Percentiles rank a stretch among this genome's conserved stretches.
These are phyloP conservation scores for Colletotrichum sp. DNA, from an alignment of 2,329 filamentous ascomycete genomes.

Conservation along the genomic window DNA sequence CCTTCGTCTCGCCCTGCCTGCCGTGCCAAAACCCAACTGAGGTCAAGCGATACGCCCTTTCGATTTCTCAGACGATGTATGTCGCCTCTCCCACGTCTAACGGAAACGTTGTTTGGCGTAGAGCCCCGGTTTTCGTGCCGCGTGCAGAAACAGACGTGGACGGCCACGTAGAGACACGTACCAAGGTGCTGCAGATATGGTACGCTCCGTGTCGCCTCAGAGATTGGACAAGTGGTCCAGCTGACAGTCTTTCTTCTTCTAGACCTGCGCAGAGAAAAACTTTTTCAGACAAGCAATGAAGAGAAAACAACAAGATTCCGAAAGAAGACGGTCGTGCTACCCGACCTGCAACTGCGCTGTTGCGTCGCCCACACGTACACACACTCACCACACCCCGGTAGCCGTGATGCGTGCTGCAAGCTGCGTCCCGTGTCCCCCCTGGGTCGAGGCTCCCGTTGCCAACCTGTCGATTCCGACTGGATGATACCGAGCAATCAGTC, in stretches of 20 bases:
- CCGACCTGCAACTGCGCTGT: not conserved
- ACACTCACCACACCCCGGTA: not conserved
- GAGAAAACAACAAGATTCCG: not conserved
- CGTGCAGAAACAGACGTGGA: not conserved
- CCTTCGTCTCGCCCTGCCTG: conserved; percentile 1
- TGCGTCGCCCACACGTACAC: not conserved
- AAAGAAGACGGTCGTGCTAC: conserved; percentile 1
- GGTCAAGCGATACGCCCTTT: not conserved
- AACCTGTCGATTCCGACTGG: not conserved
- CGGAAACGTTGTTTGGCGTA: not conserved
- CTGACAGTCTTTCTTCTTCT: not conserved
- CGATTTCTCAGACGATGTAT: not conserved
- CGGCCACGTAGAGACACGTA: not conserved
- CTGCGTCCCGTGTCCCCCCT: not conserved
- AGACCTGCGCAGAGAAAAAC: not conserved
- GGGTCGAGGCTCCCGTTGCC: not conserved
- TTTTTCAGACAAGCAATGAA: not conserved
- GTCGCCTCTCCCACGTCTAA: not conserved
- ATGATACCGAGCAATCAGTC: not conserved
- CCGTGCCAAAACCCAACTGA: not conserved
- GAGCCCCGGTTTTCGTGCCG: not conserved
- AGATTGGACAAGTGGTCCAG: not conserved
- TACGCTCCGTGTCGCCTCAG: not conserved
- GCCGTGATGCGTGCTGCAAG: not conserved
- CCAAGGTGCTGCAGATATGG: not conserved